A percentile compares a stretch with the other conserved stretches of the same genome.
These are phyloP conservation scores for Salvia rosmarinus DNA, from an alignment of 257 asterid genomes.

Conservation along the genomic window DNA sequence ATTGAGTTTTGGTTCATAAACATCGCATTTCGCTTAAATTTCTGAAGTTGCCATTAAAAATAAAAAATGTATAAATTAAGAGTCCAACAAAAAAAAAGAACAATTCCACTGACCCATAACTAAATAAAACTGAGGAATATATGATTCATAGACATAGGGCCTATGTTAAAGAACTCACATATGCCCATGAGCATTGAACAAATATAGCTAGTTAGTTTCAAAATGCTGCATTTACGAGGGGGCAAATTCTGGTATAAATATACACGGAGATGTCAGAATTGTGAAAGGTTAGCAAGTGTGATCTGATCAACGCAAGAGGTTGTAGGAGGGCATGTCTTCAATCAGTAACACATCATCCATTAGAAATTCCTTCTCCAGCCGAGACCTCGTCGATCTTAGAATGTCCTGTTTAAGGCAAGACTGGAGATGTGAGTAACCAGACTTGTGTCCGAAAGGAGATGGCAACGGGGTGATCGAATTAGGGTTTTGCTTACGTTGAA, in stretches of 20 bases:
- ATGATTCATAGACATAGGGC: background rate
- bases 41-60: background rate
- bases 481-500: slow-evolving; percentile 59
- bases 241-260: background rate
- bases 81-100: too few species aligned
- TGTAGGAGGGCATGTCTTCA: slow-evolving; percentile 81
- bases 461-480: background rate
- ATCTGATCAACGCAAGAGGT: slow-evolving; percentile 52
- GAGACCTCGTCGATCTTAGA: slow-evolving; percentile 57
- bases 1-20: background rate
- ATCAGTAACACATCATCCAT: slow-evolving; percentile 68
- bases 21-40: background rate
- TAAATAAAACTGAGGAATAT: background rate
- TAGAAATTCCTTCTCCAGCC: slow-evolving; percentile 72
- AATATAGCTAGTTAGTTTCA: background rate
- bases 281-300: slow-evolving; percentile 1
- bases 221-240: background rate
- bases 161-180: background rate
- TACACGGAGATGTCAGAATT: background rate
- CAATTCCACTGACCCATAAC: too few species aligned
- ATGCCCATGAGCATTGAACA: background rate
- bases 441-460: background rate
- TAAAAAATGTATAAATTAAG: background rate
- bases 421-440: background rate
- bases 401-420: slow-evolving; percentile 50